phyloP scores from a whole-genome alignment of 352 stramenopile species.

The Aphanomyces astaci region DNA sequence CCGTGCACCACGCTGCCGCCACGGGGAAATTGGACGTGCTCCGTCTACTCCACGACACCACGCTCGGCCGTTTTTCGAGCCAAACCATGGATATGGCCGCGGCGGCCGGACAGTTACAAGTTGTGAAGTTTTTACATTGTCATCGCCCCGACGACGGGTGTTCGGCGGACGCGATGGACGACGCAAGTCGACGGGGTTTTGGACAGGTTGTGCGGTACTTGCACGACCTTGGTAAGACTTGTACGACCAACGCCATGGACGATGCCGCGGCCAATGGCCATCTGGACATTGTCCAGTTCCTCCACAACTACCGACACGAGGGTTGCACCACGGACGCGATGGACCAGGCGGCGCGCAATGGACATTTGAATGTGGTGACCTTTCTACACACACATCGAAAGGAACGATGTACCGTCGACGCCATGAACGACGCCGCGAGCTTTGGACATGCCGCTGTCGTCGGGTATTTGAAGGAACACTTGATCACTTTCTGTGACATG shows the following conservation, averaged over 20 bases:
- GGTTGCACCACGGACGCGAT: constrained; percentile 19
- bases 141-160: constrained; percentile 1
- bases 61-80: background rate
- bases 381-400: constrained; percentile 9
- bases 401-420: constrained; percentile 7
- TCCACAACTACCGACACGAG: constrained; percentile 5
- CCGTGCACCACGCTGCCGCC: background rate
- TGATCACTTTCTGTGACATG: background rate
- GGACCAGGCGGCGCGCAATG: background rate
- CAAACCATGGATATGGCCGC: constrained; percentile 18
- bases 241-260: constrained; percentile 15
- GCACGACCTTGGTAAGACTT: background rate
- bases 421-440: background rate
- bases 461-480: background rate
- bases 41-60: constrained; percentile 7
- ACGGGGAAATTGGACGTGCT: background rate
- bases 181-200: background rate
- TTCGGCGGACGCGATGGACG: constrained; percentile 1
- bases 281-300: constrained; percentile 11
- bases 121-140: constrained; percentile 9
- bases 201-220: background rate
- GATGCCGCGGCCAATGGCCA: constrained; percentile 18
- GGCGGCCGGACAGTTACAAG: background rate
- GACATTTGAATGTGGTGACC: constrained; percentile 18
- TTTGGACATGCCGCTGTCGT: background rate